These are phyloP conservation scores for Sporobolomyces roseus DNA, from an alignment of 768 basidiomycete species.

Conservation along the genomic window DNA sequence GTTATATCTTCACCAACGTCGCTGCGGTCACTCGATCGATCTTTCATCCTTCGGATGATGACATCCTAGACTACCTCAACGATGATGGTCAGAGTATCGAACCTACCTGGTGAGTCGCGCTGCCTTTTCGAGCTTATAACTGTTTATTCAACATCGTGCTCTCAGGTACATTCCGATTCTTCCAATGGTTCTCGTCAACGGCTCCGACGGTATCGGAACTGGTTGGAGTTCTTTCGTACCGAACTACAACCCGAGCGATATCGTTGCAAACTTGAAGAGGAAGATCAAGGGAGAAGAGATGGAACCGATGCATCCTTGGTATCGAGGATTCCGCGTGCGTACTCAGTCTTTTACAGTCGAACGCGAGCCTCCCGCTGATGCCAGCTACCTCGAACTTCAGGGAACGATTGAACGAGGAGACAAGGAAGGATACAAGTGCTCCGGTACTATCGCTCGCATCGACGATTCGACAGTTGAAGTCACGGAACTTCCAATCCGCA, in stretches of 20 bases:
- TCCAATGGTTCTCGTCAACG: constrained; percentile 85
- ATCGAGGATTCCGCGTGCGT: constrained; percentile 71
- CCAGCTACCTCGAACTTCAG: constrained; percentile 42
- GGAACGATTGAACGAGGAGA: constrained; percentile 73
- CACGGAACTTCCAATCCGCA: constrained; percentile 88
- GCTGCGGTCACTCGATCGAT: constrained; percentile 68
- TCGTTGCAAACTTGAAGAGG: constrained; percentile 78
- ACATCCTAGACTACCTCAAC: constrained; percentile 72
- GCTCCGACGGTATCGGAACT: constrained; percentile 95
- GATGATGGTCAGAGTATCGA: constrained; percentile 85
- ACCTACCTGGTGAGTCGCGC: constrained; percentile 62
- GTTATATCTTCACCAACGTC: constrained; percentile 89
- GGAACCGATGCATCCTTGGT: constrained; percentile 90
- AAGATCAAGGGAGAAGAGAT: constrained; percentile 80
- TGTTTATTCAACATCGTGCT: not conserved
- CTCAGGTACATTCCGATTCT: constrained; percentile 72
- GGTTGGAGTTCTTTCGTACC: constrained; percentile 95
- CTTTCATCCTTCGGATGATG: constrained; percentile 79
- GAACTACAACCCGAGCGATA: constrained; percentile 84
- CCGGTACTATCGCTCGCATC: constrained; percentile 68
- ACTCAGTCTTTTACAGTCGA: not conserved
- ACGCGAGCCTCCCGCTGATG: not conserved
- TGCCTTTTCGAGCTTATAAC: not conserved
- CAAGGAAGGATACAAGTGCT: constrained; percentile 70
- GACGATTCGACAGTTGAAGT: constrained; percentile 89